phyloP scores from a whole-genome alignment of 192 early-diverging fungal genomes.

The Coemansia javaensis region DNA sequence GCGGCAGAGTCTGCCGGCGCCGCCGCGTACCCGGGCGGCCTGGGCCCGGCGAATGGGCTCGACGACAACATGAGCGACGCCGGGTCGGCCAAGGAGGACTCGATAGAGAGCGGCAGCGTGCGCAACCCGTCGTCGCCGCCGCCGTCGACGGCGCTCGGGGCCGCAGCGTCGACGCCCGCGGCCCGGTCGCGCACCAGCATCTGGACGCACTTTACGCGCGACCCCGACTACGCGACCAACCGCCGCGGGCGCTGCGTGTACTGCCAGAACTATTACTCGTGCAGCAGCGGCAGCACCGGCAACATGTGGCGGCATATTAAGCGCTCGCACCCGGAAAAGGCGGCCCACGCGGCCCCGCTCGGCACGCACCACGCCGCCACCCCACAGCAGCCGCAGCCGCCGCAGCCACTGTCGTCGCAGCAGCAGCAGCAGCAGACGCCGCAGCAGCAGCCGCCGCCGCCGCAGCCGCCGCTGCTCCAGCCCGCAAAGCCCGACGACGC shows the following conservation, averaged over 20 bases:
- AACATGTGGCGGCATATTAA: conserved; percentile 54
- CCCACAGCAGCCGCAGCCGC: conserved; percentile 18
- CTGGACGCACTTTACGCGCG: conserved; percentile 50
- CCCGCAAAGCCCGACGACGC: conserved; percentile 4
- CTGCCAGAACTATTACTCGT: conserved; percentile 54
- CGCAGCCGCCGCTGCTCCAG: no score
- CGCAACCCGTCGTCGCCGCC: conserved; percentile 37
- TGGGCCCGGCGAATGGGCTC: conserved; percentile 19
- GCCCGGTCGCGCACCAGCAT: conserved; percentile 45
- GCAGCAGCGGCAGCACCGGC: conserved; percentile 49
- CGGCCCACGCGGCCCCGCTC: conserved; percentile 38
- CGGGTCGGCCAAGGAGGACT: conserved; percentile 32
- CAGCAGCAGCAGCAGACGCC: no score
- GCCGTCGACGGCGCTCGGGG: conserved; percentile 8
- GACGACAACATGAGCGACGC: conserved; percentile 24
- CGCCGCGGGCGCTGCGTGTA: conserved; percentile 50
- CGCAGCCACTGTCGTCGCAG: no score
- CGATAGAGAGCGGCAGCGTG: conserved; percentile 33
- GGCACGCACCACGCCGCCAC: conserved; percentile 27
- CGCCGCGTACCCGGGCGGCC: not conserved
- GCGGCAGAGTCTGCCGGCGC: not conserved
- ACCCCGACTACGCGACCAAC: conserved; percentile 50
- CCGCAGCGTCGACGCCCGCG: conserved; percentile 19
- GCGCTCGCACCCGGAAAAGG: conserved; percentile 49
- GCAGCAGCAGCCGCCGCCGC: no score